These are phyloP conservation scores for Asterophora parasitica DNA, from an alignment of 768 basidiomycete genomes.

Conservation along the genomic window DNA sequence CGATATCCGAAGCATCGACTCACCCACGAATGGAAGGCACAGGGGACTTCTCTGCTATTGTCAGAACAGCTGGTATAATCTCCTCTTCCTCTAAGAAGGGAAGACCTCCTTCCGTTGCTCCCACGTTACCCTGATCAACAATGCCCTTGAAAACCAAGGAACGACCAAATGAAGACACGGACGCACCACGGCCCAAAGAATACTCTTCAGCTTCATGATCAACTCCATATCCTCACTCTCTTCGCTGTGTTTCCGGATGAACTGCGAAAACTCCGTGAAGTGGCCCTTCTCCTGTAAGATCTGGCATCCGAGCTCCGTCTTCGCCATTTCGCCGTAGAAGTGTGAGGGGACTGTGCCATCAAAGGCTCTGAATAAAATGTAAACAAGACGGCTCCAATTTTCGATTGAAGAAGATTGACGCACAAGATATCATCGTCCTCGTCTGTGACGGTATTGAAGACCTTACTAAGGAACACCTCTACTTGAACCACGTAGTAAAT, in stretches of 20 bases:
- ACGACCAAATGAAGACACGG: neutral
- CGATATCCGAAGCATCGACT: conserved; percentile 19
- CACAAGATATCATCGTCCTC: conserved; percentile 62
- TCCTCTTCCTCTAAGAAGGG: conserved; percentile 95
- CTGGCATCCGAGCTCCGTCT: conserved; percentile 92
- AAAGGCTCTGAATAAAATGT: conserved; percentile 45
- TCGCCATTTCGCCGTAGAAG: conserved; percentile 97
- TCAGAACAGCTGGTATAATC: conserved; percentile 82
- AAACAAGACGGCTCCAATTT: conserved; percentile 2
- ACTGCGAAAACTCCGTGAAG: conserved; percentile 85
- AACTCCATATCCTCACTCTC: conserved; percentile 82
- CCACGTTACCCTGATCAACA: conserved; percentile 78
- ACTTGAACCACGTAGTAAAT: conserved; percentile 90
- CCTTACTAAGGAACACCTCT: conserved; percentile 84
- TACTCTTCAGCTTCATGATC: conserved; percentile 88
- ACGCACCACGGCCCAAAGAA: conserved; percentile 94
- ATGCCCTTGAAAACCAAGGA: neutral
- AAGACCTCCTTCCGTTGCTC: conserved; percentile 85
- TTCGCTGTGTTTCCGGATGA: conserved; percentile 81
- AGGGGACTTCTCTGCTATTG: conserved; percentile 85
- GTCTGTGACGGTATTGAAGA: conserved; percentile 60
- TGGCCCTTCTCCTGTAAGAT: conserved; percentile 88
- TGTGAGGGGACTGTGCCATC: conserved; percentile 90
- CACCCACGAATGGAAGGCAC: conserved; percentile 94
- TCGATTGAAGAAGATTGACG: conserved; percentile 15